Evolutionary conservation across 2,329 filamentous ascomycete genomes (phyloP).

Genomic region (Daldinia sp.): DNA sequence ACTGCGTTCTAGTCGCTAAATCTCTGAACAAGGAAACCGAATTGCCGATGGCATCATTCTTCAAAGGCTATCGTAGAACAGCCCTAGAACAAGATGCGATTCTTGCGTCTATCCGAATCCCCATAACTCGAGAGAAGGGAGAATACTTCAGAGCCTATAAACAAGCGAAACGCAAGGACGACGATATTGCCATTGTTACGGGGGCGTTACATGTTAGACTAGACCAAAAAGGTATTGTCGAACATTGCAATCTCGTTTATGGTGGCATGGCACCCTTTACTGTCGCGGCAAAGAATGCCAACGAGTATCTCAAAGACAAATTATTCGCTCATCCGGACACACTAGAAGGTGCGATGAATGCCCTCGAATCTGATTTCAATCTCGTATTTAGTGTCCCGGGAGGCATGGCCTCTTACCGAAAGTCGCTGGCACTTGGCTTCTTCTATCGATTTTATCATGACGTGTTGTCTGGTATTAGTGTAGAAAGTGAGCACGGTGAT

Average conservation of each 20-base stretch:
- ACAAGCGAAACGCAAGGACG: slow-evolving; percentile 95
- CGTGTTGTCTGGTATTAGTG: slow-evolving; percentile 70
- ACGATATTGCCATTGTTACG: slow-evolving; percentile 98
- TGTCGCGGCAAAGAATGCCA: slow-evolving; percentile 82
- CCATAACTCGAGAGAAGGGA: slow-evolving; percentile 74
- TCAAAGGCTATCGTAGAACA: slow-evolving; percentile 88
- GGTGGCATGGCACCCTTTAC: slow-evolving; percentile 96
- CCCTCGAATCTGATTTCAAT: slow-evolving; percentile 89
- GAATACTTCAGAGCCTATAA: slow-evolving; percentile 94
- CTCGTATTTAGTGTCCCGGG: slow-evolving; percentile 90
- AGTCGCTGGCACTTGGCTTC: slow-evolving; percentile 88
- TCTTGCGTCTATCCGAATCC: slow-evolving; percentile 87
- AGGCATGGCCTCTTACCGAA: slow-evolving; percentile 96
- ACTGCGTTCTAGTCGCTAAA: slow-evolving; percentile 82
- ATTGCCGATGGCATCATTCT: slow-evolving; percentile 92
- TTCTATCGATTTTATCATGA: slow-evolving; percentile 99
- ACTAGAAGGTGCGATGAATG: slow-evolving; percentile 87
- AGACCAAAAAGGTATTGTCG: slow-evolving; percentile 72
- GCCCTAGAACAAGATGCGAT: slow-evolving; percentile 82
- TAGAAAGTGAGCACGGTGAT: slow-evolving; percentile 62
- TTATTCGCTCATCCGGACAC: slow-evolving; percentile 82
- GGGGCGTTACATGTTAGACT: slow-evolving; percentile 80
- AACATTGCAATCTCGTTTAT: slow-evolving; percentile 82
- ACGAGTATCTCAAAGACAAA: slow-evolving; percentile 77
- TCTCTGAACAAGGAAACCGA: slow-evolving; percentile 76